Evolutionary conservation across 2,329 filamentous ascomycete genomes (phyloP).

Genomic region (Aspergillus ruber): DNA sequence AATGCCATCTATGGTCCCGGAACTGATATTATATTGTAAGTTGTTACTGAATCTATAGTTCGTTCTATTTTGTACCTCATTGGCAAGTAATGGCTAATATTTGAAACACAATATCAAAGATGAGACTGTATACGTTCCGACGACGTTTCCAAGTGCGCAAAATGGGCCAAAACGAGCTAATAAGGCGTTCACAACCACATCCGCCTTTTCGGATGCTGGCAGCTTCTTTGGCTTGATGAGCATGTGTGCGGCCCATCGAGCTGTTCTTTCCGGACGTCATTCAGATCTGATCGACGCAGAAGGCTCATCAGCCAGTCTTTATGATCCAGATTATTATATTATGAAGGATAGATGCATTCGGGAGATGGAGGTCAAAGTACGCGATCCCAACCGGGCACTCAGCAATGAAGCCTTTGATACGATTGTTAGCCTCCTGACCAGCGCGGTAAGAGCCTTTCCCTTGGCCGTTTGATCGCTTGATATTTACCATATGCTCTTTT

Average conservation of each 20-base stretch:
- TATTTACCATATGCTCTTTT: background rate
- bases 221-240: constrained; percentile 36
- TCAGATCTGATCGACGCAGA: constrained; percentile 15
- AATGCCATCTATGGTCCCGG: no score
- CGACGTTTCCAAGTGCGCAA: constrained; percentile 32
- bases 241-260: constrained; percentile 34
- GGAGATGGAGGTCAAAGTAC: constrained; percentile 27
- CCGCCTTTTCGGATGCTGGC: constrained; percentile 29
- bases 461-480: background rate
- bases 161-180: constrained; percentile 18
- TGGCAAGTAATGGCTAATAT: no score
- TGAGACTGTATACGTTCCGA: constrained; percentile 31
- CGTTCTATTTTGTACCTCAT: background rate
- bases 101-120: constrained; percentile 9
- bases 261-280: constrained; percentile 23
- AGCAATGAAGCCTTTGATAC: constrained; percentile 32
- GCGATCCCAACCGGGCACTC: constrained; percentile 19
- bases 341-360: constrained; percentile 32
- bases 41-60: no score
- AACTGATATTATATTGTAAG: no score
- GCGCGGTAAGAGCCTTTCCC: constrained; percentile 22
- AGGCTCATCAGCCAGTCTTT: constrained; percentile 14
- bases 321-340: constrained; percentile 32
- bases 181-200: constrained; percentile 24
- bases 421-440: constrained; percentile 32